Base-by-base conservation (phyloP, 768 basidiomycete genomes). In the Hericium erinaceus region DNA sequence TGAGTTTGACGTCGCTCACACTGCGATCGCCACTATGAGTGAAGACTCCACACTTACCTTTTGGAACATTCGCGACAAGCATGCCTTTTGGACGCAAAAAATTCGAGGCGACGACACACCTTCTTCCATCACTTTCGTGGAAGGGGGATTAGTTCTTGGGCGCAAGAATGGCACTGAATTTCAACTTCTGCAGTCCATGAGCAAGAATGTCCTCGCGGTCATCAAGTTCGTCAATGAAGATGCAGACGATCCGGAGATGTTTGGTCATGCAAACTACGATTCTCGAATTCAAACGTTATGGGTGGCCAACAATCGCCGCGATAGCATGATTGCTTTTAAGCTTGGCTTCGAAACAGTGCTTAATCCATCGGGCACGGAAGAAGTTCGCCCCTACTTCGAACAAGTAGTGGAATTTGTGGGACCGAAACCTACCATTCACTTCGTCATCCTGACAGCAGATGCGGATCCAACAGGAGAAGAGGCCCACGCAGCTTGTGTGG, bases 241-340 rank as follows among this genome's bases (percentile, higher is more conserved):
- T 54, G 79, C 77, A 58, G 90, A 92, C 44, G 90, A 92, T 64
- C 75, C 75, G 15, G 89, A 90, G 9, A 92, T 93, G 88, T 93
- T 91, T 68, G 89, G 91, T 13, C 91, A 93, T 65, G 82, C 87
- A 62, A 85, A 81, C 65, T 93, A 93, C 66, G 91, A 93, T 72
- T 78, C 87, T 0, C 76, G 88, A 48, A 92, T 92, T 59, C 87
- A 88, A 72, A 92, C 89, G 0, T 75, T 93, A 33, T 93, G 91
- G 91, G 78, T 92, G 18, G 91, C 91, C 55, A 92, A 92, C 67
- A 89, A 82, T 69, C 82, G 87, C 48, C 80, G 91, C 22, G 88
- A 91, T 59, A 92, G 89, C 69, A 77, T 93, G 73, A 81, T 93
- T 39, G 91, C 89, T 13, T 76, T 91, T 66, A 88, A 83, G 69